Percentiles rank a stretch among this genome's conserved stretches.
Evolutionary conservation across 768 basidiomycete genomes (phyloP).

Genomic region (Macrolepiota dolichaula): DNA sequence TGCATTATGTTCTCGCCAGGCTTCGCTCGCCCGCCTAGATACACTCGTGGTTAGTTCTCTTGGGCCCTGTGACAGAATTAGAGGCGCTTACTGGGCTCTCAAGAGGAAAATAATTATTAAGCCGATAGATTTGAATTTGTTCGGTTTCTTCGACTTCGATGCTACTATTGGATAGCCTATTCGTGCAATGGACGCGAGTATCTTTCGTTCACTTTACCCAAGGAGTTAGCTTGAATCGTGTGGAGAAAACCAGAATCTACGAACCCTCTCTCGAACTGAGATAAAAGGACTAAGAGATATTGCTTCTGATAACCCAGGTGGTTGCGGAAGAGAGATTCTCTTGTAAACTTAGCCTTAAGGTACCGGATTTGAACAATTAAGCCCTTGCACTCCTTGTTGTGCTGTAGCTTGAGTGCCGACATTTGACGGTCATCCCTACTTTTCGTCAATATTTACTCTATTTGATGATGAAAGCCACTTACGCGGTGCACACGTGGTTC

Average conservation of each 20-base stretch:
- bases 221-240: constrained; percentile 4
- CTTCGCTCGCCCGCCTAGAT: constrained; percentile 54
- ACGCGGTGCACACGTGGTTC: constrained; percentile 61
- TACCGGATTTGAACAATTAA: constrained; percentile 89
- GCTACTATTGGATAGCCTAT: constrained; percentile 63
- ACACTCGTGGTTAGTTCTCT: not conserved
- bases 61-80: not conserved
- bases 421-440: constrained; percentile 54
- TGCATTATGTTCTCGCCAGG: constrained; percentile 62
- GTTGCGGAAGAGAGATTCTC: constrained; percentile 77
- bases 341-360: constrained; percentile 85
- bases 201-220: constrained; percentile 57
- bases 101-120: constrained; percentile 61
- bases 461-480: constrained; percentile 23
- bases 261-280: constrained; percentile 69
- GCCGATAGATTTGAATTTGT: constrained; percentile 55
- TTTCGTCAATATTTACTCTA: not conserved
- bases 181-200: constrained; percentile 71
- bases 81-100: constrained; percentile 53
- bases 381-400: constrained; percentile 87
- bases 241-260: constrained; percentile 14
- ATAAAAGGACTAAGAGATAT: constrained; percentile 76
- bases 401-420: constrained; percentile 53
- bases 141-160: constrained; percentile 33
- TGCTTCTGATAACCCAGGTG: constrained; percentile 84